Evolutionary conservation across 2,329 filamentous ascomycete genomes (phyloP).

Genomic region (Davidsoniella eucalypti): DNA sequence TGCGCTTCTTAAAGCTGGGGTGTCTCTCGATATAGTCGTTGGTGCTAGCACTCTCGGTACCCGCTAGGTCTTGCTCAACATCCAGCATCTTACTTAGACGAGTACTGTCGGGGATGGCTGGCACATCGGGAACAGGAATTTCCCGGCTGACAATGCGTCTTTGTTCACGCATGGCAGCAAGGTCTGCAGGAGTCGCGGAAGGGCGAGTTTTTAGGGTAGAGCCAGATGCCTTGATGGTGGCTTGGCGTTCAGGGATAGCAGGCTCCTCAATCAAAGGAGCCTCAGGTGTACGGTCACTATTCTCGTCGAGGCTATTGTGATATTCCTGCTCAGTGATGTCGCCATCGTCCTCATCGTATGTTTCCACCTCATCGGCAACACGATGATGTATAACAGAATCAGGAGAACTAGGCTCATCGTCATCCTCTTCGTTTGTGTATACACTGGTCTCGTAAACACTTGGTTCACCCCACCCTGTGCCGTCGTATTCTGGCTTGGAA

Average conservation of each 20-base stretch:
- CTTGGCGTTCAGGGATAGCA: constrained; percentile 61
- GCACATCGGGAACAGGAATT: constrained; percentile 44
- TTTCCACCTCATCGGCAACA: constrained; percentile 26
- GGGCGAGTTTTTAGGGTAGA: constrained; percentile 78
- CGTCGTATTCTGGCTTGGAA: constrained; percentile 47
- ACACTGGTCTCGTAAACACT: constrained; percentile 21
- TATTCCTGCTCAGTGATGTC: constrained; percentile 20
- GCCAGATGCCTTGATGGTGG: constrained; percentile 78
- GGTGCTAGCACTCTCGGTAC: constrained; percentile 17
- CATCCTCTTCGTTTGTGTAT: constrained; percentile 27
- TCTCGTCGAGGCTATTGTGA: constrained; percentile 17
- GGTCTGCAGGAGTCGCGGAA: constrained; percentile 73
- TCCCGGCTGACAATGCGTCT: constrained; percentile 73
- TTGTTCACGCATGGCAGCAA: constrained; percentile 69
- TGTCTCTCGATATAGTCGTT: constrained; percentile 40
- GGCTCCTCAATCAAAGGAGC: constrained; percentile 37
- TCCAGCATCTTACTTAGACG: constrained; percentile 37
- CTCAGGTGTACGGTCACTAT: constrained; percentile 14
- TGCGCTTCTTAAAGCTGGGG: constrained; percentile 63
- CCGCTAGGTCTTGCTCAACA: constrained; percentile 23
- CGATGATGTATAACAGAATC: constrained; percentile 81
- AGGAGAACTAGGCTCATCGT: constrained; percentile 55
- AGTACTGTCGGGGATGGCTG: constrained; percentile 22
- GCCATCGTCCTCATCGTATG: constrained; percentile 18
- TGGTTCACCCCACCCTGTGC: constrained; percentile 42